Evolutionary conservation across 2,329 filamentous ascomycete genomes (phyloP), one percentile per base, ranked within the genome.

Genomic region (Coniochaeta prunicola): DNA sequence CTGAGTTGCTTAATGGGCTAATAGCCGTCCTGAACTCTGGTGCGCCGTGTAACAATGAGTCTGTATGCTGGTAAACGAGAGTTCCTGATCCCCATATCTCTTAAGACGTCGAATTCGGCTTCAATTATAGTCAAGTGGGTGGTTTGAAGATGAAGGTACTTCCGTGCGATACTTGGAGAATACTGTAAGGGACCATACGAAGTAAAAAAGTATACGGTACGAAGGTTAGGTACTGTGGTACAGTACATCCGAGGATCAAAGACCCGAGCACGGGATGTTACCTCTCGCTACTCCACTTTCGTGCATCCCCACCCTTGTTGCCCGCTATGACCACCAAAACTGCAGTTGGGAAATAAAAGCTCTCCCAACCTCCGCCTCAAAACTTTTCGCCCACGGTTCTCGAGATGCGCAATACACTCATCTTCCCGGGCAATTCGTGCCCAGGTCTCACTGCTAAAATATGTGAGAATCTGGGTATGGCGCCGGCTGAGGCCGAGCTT

Each of bases 381-480:
- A 67, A 64, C 64, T 69, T 65, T 65, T 57, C 58, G 58, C 62
- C 63, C 64, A 68, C 58, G 38, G 57, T 55, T 59, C 58, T 57
- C 69, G 74, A 68, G 65, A 87, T 87, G 84, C 80, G 84, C 68
- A 85, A 85, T 70, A 88, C 85, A 58, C 77, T 87, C 67, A 85
- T 88, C 65, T 88, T 88, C 69, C 80, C 84, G 67, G 85, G 85
- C 76, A 84, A 83, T 62, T 88, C 85, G 57, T 87, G 85, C 76
- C 85, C 85, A 62, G 79, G 76, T 61, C 81, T 88, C 69, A 85
- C 85, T 19, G 76, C 74, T 60, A 83, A 87, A 67, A 87, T 88
- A 79, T 88, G 85, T 72, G 81, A 83, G 72, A 87, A 86, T 67
- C 73, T 88, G 72, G 84, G 85, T 68, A 87, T 87, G 84, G 74